Base-by-base conservation (phyloP, 2,329 filamentous ascomycete species). In the Cadophora gregata region DNA sequence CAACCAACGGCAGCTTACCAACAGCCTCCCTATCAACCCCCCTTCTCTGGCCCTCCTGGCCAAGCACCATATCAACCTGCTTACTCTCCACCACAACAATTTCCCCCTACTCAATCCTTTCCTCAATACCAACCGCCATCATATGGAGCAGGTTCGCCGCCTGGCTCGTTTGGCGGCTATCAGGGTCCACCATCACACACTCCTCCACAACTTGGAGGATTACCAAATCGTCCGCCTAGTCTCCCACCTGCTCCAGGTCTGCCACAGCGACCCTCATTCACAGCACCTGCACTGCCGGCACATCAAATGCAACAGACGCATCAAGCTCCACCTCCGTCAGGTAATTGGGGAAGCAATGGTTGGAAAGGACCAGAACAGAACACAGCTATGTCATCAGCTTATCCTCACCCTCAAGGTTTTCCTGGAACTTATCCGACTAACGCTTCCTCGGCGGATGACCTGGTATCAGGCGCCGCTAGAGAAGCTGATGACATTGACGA, bases 401-500 rank as follows among this genome's bases (percentile, higher is more conserved):
- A 78, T 72, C 75, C 75, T 74, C 75, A 76, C 62, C 67, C 75
- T 72, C 76, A 75, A 73, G 75, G 75, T 65, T 76, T 74, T 63
- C 72, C 70, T 73, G 75, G 73, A 60, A 73, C 72, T 67, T 74
- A 75, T 70, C 65, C 75, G 69, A 73, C 75, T 77, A 79, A 75
- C 69, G 78, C 81, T 38, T 81, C 82, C 55, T 79, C 81, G 14
- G 79, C 82, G 63, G 82, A 85, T 73, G 82, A 85, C 71, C 78
- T 84, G 53, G 79, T 82, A 61, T 77, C 83, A 56, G 80, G 81
- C 58, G 81, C 79, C 31, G 77, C 78, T 7, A 76, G 80, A 65
- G 79, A 79, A 45, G 84, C 84, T 63, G 59, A 90, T 74, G 86
- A 89, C 68, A 89, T 90, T 73, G 88, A 90, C 75, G 82, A 87